Evolutionary conservation across 2,329 filamentous ascomycete species (phyloP), one percentile per base, ranked within the genome.

Genomic region (Stromatinia cepivora): DNA sequence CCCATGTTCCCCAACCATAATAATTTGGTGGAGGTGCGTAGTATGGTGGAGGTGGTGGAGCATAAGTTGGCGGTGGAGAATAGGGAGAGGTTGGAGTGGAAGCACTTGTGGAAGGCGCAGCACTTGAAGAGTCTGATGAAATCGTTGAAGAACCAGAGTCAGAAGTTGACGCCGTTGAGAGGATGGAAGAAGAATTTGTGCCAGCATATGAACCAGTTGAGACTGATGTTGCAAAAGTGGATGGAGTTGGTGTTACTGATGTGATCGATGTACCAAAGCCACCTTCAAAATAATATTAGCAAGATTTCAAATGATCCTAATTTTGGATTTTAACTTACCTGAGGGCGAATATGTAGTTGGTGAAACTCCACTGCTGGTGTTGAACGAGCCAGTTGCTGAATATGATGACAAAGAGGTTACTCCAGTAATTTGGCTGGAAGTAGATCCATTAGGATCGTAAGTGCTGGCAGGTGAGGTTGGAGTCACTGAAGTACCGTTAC

Each of bases 161-260:
- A 54, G 56, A 69, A 50, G 36, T 70, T 46, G 61, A 58, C 9
- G 53, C 42, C 10, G 45, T 62, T 25, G 62, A 58, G 45, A 52
- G 17, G 31, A 54, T 66, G 28, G 53, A 28, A 36, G 69, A 57
- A 36, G 67, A 64, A 34, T 69, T 69, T 15, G 50, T 25, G 7
- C 53, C 39, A 36, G 66, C 58, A 45, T 48, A 48, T 20, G 70
- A 48, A 20, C 57, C 53, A 20, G 70, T 67, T 25, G 67, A 69
- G n/a, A 69, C 50, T 11, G 66, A 69, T 34, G 72, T 73, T 50
- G 66, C 50, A 45, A 73, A 68, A 2, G 72, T 73, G 28, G 71
- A 72, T 53, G 67, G 67, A 39, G 57, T 42, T 25, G 59, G 67
- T 22, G 65, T 66, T 31, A 46, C 52, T 8, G 69, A 54, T 20